Evolutionary conservation across 2,329 filamentous ascomycete genomes (phyloP), one percentile per base, ranked within the genome.

Genomic region (Fusarium heterosporum): DNA sequence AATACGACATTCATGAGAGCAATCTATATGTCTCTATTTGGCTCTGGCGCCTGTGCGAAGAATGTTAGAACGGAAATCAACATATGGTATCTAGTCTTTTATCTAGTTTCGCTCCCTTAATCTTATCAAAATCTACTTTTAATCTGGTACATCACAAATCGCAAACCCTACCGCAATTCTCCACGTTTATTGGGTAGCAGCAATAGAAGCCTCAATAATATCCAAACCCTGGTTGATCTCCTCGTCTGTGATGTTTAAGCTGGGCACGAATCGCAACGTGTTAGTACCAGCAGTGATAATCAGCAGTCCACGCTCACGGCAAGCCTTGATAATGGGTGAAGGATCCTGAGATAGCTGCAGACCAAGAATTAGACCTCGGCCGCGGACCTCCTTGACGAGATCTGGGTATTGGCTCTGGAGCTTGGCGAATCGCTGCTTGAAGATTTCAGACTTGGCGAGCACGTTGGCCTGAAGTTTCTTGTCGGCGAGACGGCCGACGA

Each of bases 271-370:
- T 46, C 96, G 85, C 70, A 99, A 80, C 10, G 94, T 97, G 76
- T 98, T 97, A 29, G 89, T 93, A 2, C 96, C 96, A 28, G 93
- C 95, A 2, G 93, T 97, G 74, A 99, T 97, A 61, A 99, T 84
- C 60, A 99, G 78, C 73, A 99, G 78, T 0, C 96, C 96, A 61
- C 93, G 85, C 82, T 98, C 93, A 63, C 96, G 85, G 17, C 94
- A 93, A 12, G 93, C 94, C 67, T 90, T 93, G 62, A 99, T 84
- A 61, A 99, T 89, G 13, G 84, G 85, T 17, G 85, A 85, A 29
- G 88, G 92, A 75, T 96, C 91, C 67, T 88, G 83, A 8, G 84
- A 88, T 56, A 99, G 81, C 81, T 99, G 96, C 42, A 97, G 78
- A 25, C 96, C 96, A 11, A 98, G 81, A 58, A 98, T 93, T 73